Base-by-base conservation (phyloP, 345 rosid species). In the Moringa oleifera region DNA sequence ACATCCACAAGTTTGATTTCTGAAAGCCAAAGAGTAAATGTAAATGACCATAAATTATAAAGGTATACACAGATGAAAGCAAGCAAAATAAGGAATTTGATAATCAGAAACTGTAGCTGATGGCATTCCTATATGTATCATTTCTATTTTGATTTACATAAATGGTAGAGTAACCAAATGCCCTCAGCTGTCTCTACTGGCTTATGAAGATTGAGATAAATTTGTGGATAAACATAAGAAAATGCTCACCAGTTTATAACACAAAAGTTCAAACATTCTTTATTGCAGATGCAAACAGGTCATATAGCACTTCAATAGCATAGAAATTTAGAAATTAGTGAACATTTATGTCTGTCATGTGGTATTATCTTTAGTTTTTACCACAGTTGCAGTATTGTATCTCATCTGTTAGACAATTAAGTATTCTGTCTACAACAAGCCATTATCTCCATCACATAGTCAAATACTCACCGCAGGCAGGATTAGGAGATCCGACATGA, bases 1-100 rank as follows among this genome's bases (percentile, higher is more conserved):
- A 89, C 93, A 66, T 92, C 98, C 66, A 89, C 83, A 31, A 89
- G 90, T 71, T 89, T 92, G 59, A 92, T 68, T 84, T 92, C 96
- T 91, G 77, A 66, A 77, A 75, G 33, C 69, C 51, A 20, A n/a
- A 51, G 31, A 51, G 17, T 61, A 3, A 62, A 55, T 23, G 15
- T 4, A 5, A 53, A 53, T 59, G 16, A 37, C 61, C 52, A 68
- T 7, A 47, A 7, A 71, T 19, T 5, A 68, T 1, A 24, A 24
- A 47, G 9, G 33, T 11, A 31, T 0, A 28, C 51, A 7, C 64
- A 66, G 18, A 58, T 41, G 41, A 28, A 61, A 41, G 13, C 68
- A 59, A 20, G 23, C 8, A 9, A 45, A 37, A 33, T 12, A 57
- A 57, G 10, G 0, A 20, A 16, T 31, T 18, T 62, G 15, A 17